These are phyloP conservation scores for Blastobotrys ciferrii DNA, from an alignment of 1,139 yeast species.

Conservation along the genomic window DNA sequence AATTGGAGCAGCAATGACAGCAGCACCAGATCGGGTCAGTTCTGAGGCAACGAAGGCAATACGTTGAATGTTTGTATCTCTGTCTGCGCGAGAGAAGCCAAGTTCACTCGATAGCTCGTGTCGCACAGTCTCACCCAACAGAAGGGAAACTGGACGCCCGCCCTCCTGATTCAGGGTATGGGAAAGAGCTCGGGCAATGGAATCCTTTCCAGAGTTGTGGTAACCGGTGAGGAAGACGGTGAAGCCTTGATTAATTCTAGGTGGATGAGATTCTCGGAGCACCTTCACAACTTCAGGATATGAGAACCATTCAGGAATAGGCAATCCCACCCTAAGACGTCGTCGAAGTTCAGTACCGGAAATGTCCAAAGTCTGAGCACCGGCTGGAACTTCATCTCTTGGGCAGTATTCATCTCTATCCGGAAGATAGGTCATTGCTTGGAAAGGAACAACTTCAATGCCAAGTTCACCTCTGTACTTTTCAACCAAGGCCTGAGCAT, in stretches of 20 bases:
- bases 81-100: constrained; percentile 43
- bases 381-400: constrained; percentile 81
- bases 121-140: constrained; percentile 52
- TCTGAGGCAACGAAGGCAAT: constrained; percentile 70
- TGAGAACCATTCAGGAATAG: constrained; percentile 95
- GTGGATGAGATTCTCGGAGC: constrained; percentile 90
- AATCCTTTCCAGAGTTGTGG: constrained; percentile 55
- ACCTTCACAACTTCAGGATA: constrained; percentile 94
- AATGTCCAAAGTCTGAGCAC: constrained; percentile 81
- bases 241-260: constrained; percentile 86
- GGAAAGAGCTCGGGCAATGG: constrained; percentile 80
- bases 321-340: constrained; percentile 79
- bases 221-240: constrained; percentile 61
- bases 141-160: constrained; percentile 77
- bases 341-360: constrained; percentile 94
- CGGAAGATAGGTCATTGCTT: constrained; percentile 95
- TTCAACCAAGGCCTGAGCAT: constrained; percentile 88
- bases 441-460: constrained; percentile 90
- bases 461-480: constrained; percentile 72
- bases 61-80: constrained; percentile 43
- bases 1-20: constrained; percentile 70
- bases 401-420: constrained; percentile 96
- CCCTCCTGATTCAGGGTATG: constrained; percentile 90
- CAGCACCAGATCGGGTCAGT: constrained; percentile 85
- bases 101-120: constrained; percentile 43